These are phyloP conservation scores for Fusarium foetens DNA, from an alignment of 2,329 filamentous ascomycete species.

Conservation along the genomic window DNA sequence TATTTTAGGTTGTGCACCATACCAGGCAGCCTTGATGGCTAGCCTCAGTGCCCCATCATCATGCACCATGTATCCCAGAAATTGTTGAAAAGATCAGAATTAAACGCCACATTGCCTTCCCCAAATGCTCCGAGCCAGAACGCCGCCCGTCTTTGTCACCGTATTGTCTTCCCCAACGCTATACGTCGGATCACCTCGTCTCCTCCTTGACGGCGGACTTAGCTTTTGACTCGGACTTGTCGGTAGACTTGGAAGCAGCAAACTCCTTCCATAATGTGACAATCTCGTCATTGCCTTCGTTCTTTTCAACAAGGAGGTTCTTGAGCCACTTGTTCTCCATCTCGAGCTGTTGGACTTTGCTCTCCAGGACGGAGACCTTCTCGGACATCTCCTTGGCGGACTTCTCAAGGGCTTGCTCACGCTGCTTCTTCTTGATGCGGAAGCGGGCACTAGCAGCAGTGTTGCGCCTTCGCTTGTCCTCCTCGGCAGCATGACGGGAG, in stretches of 20 bases:
- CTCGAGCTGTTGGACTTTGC: slow-evolving; percentile 79
- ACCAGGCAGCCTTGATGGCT: slow-evolving; percentile 33
- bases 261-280: slow-evolving; percentile 63
- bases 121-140: slow-evolving; percentile 39
- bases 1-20: slow-evolving; percentile 30
- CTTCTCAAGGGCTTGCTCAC: slow-evolving; percentile 85
- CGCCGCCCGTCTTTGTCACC: slow-evolving; percentile 36
- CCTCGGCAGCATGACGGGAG: slow-evolving; percentile 79
- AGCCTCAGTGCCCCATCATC: slow-evolving; percentile 27
- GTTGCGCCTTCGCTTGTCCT: slow-evolving; percentile 90
- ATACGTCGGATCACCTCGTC: slow-evolving; percentile 28
- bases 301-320: slow-evolving; percentile 84
- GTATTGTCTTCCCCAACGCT: slow-evolving; percentile 23
- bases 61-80: slow-evolving; percentile 30
- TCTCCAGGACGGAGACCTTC: slow-evolving; percentile 78
- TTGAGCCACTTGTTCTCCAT: slow-evolving; percentile 86
- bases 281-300: slow-evolving; percentile 68
- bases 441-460: slow-evolving; percentile 90
- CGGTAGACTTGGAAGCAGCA: slow-evolving; percentile 48
- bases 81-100: slow-evolving; percentile 39
- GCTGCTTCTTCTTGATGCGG: slow-evolving; percentile 95
- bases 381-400: slow-evolving; percentile 85
- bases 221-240: slow-evolving; percentile 46
- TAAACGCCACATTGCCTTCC: slow-evolving; percentile 36
- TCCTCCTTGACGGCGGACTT: slow-evolving; percentile 43